phyloP scores from a whole-genome alignment of 495 filamentous ascomycete genomes.

The Neurospora sp. region DNA sequence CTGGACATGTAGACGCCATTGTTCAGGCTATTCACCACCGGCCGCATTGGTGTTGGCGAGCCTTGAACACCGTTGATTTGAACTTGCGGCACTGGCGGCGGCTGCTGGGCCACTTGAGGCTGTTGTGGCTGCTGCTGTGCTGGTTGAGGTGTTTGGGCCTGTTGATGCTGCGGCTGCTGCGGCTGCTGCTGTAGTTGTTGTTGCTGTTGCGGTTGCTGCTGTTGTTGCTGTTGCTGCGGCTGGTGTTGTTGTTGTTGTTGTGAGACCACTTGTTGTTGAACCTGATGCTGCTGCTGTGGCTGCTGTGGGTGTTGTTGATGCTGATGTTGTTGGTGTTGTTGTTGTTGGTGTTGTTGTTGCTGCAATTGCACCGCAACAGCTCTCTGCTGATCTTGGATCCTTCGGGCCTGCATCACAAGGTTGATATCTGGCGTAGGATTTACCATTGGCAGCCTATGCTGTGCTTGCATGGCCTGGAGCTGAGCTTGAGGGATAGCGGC shows the following conservation, averaged over 20 bases:
- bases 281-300: slow-evolving; percentile 23
- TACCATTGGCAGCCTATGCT: slow-evolving; percentile 53
- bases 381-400: slow-evolving; percentile 55
- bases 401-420: slow-evolving; percentile 45
- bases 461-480: slow-evolving; percentile 49
- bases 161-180: slow-evolving; percentile 25
- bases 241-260: slow-evolving; percentile 12
- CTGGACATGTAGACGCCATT: slow-evolving; percentile 32
- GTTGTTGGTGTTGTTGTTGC: slow-evolving; percentile 30
- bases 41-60: slow-evolving; percentile 33
- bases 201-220: slow-evolving; percentile 17
- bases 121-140: slow-evolving; percentile 28
- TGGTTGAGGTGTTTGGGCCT: slow-evolving; percentile 22
- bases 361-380: slow-evolving; percentile 36
- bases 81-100: slow-evolving; percentile 23
- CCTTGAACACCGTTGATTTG: slow-evolving; percentile 26
- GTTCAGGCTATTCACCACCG: slow-evolving; percentile 44
- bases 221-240: slow-evolving; percentile 10
- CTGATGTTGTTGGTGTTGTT: slow-evolving; percentile 30
- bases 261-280: not conserved
- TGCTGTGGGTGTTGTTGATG: slow-evolving; percentile 26
- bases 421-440: slow-evolving; percentile 50
- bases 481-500: slow-evolving; percentile 67
- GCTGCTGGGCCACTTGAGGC: slow-evolving; percentile 27
- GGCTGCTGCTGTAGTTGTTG: slow-evolving; percentile 25